Percentiles rank a stretch among this genome's conserved stretches.
Conservation (phyloP, 2,329 filamentous ascomycete species). For the Paecilomyces sp. region DNA sequence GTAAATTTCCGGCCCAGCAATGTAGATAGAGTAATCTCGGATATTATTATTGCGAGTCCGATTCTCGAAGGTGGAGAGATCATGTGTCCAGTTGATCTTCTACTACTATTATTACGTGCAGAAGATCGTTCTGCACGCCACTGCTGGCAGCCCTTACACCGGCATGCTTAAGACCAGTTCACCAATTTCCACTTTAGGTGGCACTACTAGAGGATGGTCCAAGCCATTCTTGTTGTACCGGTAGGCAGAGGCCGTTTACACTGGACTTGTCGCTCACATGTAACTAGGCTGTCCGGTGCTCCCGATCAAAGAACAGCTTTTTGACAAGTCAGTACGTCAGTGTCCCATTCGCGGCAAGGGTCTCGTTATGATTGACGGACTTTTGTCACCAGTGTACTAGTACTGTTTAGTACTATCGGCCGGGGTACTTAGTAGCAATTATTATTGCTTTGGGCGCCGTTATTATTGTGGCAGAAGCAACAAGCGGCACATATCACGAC, state of each 20-base stretch:
- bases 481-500: not conserved
- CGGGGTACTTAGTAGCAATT: not conserved
- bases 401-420: not conserved
- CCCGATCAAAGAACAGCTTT: not conserved
- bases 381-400: not conserved
- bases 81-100: not conserved
- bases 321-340: not conserved
- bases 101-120: not conserved
- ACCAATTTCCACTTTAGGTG: not conserved
- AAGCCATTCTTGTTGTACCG: not conserved
- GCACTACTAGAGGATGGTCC: not conserved
- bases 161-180: not conserved
- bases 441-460: not conserved
- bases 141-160: not conserved
- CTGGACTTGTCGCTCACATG: not conserved
- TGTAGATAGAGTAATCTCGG: not conserved
- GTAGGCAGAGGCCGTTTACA: not conserved
- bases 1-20: not conserved
- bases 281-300: not conserved
- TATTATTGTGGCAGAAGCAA: not conserved
- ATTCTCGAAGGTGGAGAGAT: not conserved
- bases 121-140: not conserved
- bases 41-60: not conserved
- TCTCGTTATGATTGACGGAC: not conserved
- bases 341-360: not conserved